Base-by-base conservation (phyloP, 2,329 filamentous ascomycete genomes). In the Teratosphaeria nubilosa region DNA sequence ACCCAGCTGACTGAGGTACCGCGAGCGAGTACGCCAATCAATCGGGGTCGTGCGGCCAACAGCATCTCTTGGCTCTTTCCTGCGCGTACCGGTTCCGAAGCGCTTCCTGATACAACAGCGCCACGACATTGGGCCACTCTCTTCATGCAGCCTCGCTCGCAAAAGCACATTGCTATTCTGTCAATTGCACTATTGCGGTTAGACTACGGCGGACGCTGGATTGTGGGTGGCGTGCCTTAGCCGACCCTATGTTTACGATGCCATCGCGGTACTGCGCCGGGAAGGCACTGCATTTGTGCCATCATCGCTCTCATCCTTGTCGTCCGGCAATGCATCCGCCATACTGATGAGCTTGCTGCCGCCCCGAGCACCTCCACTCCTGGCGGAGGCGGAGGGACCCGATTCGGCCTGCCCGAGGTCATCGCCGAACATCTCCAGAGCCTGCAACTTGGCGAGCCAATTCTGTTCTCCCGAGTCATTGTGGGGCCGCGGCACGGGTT, bases 381-480 rank as follows among this genome's bases (percentile, higher is more conserved):
- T 30, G 31, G 22, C 51, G 14, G 51, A 53, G 31, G 22, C 51
- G 14, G 51, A 53, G 6, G 20, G n/a, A 6, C 10, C 41, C n/a
- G 6, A 20, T 20, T 16, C 24, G n/a, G 32, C 11, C 24, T 24
- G 48, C 22, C 13, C 69, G 70, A 81, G 60, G 76, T 81, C 64
- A 51, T 60, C 62, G 34, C 37, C 60, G 34, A 71, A 60, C 66
- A 67, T 65, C 51, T 66, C 63, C 31, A 72, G 62, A 9, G 66
- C 69, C 48, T 70, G 67, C 27, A 73, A 61, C 60, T 73, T 73
- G 10, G 72, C 72, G 3, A 66, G 59, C 7, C 70, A 59, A 56
- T 73, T 73, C 48, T 69, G 66, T 53, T 72, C 69, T 16, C 67
- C 67, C 41, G 65, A 62, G 16, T 54, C 63, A 22, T 70, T 66